Evolutionary conservation across 257 asterid genomes (phyloP), one percentile per base, ranked within the genome.

Genomic region (Scutellaria barbata): DNA sequence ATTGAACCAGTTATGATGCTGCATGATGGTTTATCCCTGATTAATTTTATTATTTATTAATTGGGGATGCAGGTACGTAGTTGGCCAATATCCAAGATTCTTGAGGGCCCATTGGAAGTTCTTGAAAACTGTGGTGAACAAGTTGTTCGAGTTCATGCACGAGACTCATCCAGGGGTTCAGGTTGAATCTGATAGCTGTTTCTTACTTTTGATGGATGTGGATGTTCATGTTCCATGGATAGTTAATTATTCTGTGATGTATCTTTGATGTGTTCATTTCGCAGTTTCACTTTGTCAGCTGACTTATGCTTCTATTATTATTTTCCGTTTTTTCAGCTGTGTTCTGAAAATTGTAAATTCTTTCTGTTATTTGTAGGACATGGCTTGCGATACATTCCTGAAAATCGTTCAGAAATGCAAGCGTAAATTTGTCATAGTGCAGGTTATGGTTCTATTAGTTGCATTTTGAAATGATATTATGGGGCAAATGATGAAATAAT

Each of bases 121-220:
- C 81, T 82, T 95, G 92, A 95, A 92, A 86, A 95, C 98, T 73
- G 99, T 95, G 71, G 99, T 95, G 77, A 89, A 92, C 85, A 95
- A 95, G 85, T 80, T 95, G 83, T 92, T 95, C 79, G 99, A 95
- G 83, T 95, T 95, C 90, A 92, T 95, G 99, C 98, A 95, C 17
- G 99, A 95, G 85, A 92, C 92, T 3, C 99, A 95, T 83, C 99
- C 98, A 65, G 99, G 98, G 77, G 99, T 95, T 83, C 99, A 95
- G 99, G 99, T 95, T 82, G 53, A 52, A 37, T 60, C 14, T 53
- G 18, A 7, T 50, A 33, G 52, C 65, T 54, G 41, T 47, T 61
- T 60, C 63, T 57, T 30, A 47, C 53, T 58, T 77, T 57, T n/a
- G 35, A 43, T 8, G 11, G 30, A 73, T 55, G 65, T 10, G 70